Evolutionary conservation across 768 basidiomycete species (phyloP), one percentile per base, ranked within the genome.

Genomic region (Nidula microcarpa): DNA sequence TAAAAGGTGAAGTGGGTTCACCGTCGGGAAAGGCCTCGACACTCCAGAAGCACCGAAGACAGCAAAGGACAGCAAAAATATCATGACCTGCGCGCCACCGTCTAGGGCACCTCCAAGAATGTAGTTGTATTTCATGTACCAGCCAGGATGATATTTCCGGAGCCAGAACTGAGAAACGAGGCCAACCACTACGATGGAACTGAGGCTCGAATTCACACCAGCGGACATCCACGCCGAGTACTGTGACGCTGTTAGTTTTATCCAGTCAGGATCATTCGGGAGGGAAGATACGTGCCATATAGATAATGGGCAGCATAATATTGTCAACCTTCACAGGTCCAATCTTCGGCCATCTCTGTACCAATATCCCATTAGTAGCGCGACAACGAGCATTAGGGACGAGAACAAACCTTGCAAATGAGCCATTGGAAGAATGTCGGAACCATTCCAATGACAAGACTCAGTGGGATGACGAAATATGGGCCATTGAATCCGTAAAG

Each of bases 121-220:
- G 60, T 85, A 86, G 61, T 87, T 86, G 64, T 85, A 85, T 58
- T 74, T 75, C 60, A 78, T 77, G 66, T 85, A 89, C 86, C 85
- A 89, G 11, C 76, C 75, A 1, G 87, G 82, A 53, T 83, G 70
- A 54, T 78, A 76, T 39, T 66, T 74, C 34, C 85, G 71, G 17
- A 86, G 59, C 80, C 80, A 87, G 30, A 79, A 60, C 52, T 87
- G 86, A 1, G 86, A 86, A 36, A 77, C 55, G 53, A 87, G 60
- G 33, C 77, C 85, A 11, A 85, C 64, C 50, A 80, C 65, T 49
- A 83, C 74, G 52, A 69, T 70, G 4, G 77, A 77, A 1, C 72
- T 71, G 48, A 77, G 57, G 1, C 73, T 68, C 0, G 84, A 85
- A 61, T 75, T 86, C 54, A 83, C 75, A 14, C 85, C 85, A 16